Percentiles rank a stretch among this genome's conserved stretches.
Conservation (phyloP, 108 stramenopile genomes). For the Bacterosira constricta region DNA sequence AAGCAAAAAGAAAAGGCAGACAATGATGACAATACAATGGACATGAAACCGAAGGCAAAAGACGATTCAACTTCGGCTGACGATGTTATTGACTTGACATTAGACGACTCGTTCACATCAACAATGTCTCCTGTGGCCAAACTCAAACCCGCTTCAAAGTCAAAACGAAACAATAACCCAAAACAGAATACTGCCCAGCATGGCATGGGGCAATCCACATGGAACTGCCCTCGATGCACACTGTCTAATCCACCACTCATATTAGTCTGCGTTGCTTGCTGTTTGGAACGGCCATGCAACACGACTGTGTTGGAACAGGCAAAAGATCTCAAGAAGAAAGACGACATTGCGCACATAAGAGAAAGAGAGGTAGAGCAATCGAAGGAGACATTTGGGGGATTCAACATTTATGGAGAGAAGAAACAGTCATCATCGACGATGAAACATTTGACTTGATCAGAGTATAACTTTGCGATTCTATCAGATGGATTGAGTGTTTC, state of each 20-base stretch:
- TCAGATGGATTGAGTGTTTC: too few relatives aligned
- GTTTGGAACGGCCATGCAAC: constrained; percentile 27
- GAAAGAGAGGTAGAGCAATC: constrained; percentile 23
- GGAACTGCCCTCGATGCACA: constrained; percentile 30
- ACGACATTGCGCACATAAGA: constrained; percentile 1
- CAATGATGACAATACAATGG: not conserved
- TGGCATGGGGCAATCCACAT: not conserved
- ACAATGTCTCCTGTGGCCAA: not conserved
- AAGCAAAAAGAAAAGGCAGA: not conserved
- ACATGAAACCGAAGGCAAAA: not conserved
- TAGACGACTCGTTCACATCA: not conserved
- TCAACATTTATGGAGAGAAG: constrained; percentile 39
- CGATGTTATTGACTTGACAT: not conserved
- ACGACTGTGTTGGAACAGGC: not conserved
- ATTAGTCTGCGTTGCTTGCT: constrained; percentile 41
- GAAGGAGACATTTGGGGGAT: constrained; percentile 26
- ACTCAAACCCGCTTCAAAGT: not conserved
- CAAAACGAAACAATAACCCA: not conserved
- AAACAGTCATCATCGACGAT: constrained; percentile 5
- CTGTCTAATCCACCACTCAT: constrained; percentile 20
- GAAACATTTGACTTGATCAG: constrained; percentile 22
- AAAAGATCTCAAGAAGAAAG: not conserved
- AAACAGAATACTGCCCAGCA: not conserved
- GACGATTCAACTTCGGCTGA: not conserved
- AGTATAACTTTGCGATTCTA: too few relatives aligned